Evolutionary conservation across 1,284 basidiomycete species (phyloP), one percentile per base, ranked within the genome.

Genomic region (Paramarasmius palmivorus): DNA sequence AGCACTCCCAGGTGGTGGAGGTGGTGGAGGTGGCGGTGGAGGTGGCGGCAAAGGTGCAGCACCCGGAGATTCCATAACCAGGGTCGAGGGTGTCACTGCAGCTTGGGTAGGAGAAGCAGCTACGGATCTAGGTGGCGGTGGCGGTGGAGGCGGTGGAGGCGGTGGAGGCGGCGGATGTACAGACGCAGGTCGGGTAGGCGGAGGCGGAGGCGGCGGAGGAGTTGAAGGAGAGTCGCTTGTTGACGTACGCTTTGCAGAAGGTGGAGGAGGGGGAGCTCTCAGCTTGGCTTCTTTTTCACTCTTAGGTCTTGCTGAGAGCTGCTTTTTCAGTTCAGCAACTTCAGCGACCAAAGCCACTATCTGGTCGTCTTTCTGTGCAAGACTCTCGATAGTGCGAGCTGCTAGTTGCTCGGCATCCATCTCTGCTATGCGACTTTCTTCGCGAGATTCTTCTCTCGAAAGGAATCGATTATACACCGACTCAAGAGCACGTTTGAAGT

Each of bases 401-500:
- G 85, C 89, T 62, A 95, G 88, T n/a, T 76, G 64, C 55, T 88
- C 82, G 1, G 88, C 81, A 63, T 93, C 90, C 44, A 87, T 64
- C 52, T 84, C 83, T 2, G 74, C 69, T 50, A 71, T 74, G 41
- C 72, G 72, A 49, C 59, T 68, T 48, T 79, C 77, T 53, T 82
- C 76, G 53, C 76, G 69, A 34, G 61, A 59, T 59, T 81, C 75
- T 60, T 79, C 75, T 38, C 76, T 68, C 2, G 79, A 73, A 8
- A 78, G 77, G 65, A 94, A 88, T 15, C 90, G 81, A 17, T 86
- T 87, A 66, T 92, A 92, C 6, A 95, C 88, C 6, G 90, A 88
- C 67, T 93, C 90, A 38, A 96, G 74, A 12, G 91, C 90, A 14
- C 88, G 85, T 63, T 93, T 93, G 45, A 94, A 76, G 62, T 88